Evolutionary conservation across 345 rosid species (phyloP).

Genomic region (Eutrema heterophyllum): DNA sequence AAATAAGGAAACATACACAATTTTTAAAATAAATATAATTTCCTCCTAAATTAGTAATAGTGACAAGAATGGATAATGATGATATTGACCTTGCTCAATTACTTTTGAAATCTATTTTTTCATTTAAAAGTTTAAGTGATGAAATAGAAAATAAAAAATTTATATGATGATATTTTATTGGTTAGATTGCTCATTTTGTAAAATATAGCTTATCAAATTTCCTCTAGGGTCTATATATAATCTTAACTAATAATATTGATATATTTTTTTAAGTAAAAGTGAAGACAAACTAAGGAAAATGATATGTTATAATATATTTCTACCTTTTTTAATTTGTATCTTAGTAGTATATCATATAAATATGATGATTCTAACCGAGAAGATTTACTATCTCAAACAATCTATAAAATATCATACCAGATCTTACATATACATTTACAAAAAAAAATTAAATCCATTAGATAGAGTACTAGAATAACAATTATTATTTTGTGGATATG

Average conservation of each 20-base stretch:
- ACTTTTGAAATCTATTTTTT: not conserved
- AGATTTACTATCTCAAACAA: slow-evolving; percentile 5
- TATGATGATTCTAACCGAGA: not conserved
- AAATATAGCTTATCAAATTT: not conserved
- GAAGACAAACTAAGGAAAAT: not conserved
- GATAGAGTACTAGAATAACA: not conserved
- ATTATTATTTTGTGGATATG: not conserved
- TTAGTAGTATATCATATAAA: not conserved
- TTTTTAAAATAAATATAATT: not conserved
- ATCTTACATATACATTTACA: not conserved
- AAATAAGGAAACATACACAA: not conserved
- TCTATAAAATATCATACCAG: not conserved
- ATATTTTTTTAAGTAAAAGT: not conserved
- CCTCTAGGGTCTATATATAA: not conserved
- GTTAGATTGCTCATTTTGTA: not conserved
- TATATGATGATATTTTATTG: not conserved
- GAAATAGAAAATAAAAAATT: not conserved
- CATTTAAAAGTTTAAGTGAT: not conserved
- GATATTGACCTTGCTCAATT: not conserved
- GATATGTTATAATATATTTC: not conserved
- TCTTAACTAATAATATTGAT: not conserved
- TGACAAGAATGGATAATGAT: not conserved
- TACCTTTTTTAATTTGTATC: not conserved
- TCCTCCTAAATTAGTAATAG: not conserved
- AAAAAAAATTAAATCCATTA: not conserved